Base-by-base conservation (phyloP, 352 stramenopile genomes). In the Phytophthora cajani region DNA sequence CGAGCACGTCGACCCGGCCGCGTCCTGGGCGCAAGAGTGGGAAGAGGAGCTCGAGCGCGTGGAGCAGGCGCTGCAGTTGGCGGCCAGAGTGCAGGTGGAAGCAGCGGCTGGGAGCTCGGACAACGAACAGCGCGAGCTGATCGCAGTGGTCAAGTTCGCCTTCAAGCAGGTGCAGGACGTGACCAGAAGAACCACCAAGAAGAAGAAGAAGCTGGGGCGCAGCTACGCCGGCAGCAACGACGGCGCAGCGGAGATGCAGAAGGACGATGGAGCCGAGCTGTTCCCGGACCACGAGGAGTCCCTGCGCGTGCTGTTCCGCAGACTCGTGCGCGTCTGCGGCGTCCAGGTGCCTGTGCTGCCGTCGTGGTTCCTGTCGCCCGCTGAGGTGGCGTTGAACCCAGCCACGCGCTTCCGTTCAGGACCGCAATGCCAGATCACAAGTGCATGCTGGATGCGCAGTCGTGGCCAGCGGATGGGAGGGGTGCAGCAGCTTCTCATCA, bases 101-200 rank as follows among this genome's bases (percentile, higher is more conserved):
- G 64, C 62, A 19, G 73, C 65, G 17, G 65, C 47, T 4, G 69
- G 74, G 42, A 49, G 49, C 12, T 46, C 63, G 3, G 62, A 58
- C 8, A 72, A 66, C 19, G 76, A 83, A 38, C 73, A 80, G 53
- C 55, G 33, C 9, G 76, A 80, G 38, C 75, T 85, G 58, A 76
- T 91, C 14, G 83, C 83, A 10, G 75, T 89, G 30, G 69, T 92
- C 12, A 88, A 84, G 44, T 82, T 78, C 54, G 78, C 85, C 1
- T 78, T 84, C 19, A 77, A 85, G 54, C 75, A 79, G 30, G 59
- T 77, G 27, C 67, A 75, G 58, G 63, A 72, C 9, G 62, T 69
- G 17, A 64, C 60, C 2, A 68, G 62, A 62, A 71, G 63, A 7
- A 51, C 51, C n/a, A 64, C 64, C 40, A 75, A 58, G 40, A 59